Evolutionary conservation across 106 monocot genomes (phyloP), one percentile per base, ranked within the genome.

Genomic region (Apostasia ramifera): DNA sequence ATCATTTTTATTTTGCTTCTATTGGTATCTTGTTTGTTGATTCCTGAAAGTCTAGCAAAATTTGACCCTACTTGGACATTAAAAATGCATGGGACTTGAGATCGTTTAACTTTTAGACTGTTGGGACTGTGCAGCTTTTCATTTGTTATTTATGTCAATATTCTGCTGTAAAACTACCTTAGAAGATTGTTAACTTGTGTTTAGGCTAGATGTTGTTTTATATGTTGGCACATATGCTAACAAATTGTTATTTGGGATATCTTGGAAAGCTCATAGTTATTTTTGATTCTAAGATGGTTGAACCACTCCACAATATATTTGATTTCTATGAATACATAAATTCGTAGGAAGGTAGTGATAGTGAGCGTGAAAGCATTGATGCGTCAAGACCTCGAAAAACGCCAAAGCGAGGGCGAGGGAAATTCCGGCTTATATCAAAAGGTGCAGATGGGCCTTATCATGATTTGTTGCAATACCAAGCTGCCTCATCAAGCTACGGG

Each of bases 301-400:
- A 26, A 65, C 47, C 2, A 26, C 65, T 48, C 7, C 3, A 15
- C 8, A 49, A 26, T 45, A 47, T 47, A 7, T 26, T 7, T 47
- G 65, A 48, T 26, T 26, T 26, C 26, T 26, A 26, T 43, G 43
- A 43, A n/a, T 5, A 5, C n/a, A 41, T 59, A 5, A 48, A 73
- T 40, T 57, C 10, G 44, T 76, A 91, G 92, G 97, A 85, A 71
- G 97, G 86, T 44, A 92, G 81, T 76, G 87, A 98, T 43, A 89
- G 89, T 69, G 97, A 90, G 13, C 74, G 64, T 58, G 97, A 98
- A 77, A 90, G 82, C 77, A 83, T 84, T 73, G 91, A 87, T 84
- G 80, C 64, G 52, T 56, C 68, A 67, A 86, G 80, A 72, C 76
- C 80, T 60, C 78, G 54, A 40, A 84, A 83, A 54, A 73, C 76